Evolutionary conservation across 306 rosid genomes (phyloP).

Genomic region (Vigna radiata): DNA sequence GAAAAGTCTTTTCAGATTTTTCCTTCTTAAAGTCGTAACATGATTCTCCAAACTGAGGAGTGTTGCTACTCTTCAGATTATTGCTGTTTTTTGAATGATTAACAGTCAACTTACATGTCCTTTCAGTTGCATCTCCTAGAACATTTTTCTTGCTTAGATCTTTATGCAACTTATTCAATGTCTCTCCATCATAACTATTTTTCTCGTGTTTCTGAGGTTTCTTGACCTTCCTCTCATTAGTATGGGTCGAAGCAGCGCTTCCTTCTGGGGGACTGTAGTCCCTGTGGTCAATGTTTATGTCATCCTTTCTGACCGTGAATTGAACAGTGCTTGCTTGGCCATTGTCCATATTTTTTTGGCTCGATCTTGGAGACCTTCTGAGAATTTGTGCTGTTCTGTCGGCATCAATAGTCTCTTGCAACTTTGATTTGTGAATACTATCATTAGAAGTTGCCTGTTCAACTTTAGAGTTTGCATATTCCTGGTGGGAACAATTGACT

Average conservation of each 20-base stretch:
- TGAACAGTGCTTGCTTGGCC: constrained; percentile 42
- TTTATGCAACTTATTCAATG: constrained; percentile 64
- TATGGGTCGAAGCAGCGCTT: constrained; percentile 42
- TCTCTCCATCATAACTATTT: constrained; percentile 41
- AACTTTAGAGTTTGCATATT: constrained; percentile 45
- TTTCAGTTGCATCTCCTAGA: constrained; percentile 44
- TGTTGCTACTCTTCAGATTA: constrained; percentile 22
- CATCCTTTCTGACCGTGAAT: constrained; percentile 33
- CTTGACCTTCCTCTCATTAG: constrained; percentile 40
- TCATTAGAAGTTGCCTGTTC: constrained; percentile 44
- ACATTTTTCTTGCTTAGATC: constrained; percentile 58
- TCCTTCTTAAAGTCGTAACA: constrained; percentile 46
- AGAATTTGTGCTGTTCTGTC: constrained; percentile 44
- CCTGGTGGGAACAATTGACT: constrained; percentile 24
- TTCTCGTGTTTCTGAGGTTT: constrained; percentile 58
- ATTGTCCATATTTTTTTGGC: constrained; percentile 30
- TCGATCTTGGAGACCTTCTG: constrained; percentile 59
- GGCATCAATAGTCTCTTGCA: constrained; percentile 35
- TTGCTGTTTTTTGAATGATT: constrained; percentile 46
- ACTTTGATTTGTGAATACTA: constrained; percentile 34
- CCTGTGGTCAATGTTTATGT: constrained; percentile 35
- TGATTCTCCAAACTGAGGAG: constrained; percentile 35
- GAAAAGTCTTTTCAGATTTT: constrained; percentile 55
- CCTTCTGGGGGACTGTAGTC: constrained; percentile 37
- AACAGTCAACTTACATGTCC: constrained; percentile 29